Conservation (phyloP, 495 filamentous ascomycete genomes). For the Penicillium taxi region DNA sequence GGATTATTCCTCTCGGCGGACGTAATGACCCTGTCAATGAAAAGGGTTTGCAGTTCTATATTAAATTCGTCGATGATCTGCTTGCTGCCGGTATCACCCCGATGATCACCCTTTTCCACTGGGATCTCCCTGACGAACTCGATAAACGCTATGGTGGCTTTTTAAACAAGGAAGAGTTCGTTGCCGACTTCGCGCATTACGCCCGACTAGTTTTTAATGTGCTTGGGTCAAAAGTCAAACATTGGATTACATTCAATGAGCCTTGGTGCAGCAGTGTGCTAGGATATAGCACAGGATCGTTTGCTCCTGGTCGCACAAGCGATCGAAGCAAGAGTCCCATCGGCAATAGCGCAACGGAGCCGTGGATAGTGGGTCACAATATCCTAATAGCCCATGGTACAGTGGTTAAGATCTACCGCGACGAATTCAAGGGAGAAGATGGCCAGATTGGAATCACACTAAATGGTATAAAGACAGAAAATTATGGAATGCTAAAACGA, state of each 20-base stretch:
- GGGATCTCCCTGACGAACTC: slow-evolving; percentile 46
- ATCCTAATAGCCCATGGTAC: slow-evolving; percentile 43
- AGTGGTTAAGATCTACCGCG: slow-evolving; percentile 45
- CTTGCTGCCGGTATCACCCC: slow-evolving; percentile 42
- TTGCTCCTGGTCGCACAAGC: slow-evolving; percentile 45
- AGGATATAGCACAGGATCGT: slow-evolving; percentile 45
- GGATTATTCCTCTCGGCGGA: slow-evolving; percentile 57
- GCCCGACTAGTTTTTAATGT: slow-evolving; percentile 40
- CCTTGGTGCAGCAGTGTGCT: slow-evolving; percentile 45
- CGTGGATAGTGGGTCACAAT: slow-evolving; percentile 45
- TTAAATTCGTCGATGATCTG: slow-evolving; percentile 43
- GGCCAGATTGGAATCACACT: slow-evolving; percentile 49
- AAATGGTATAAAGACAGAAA: slow-evolving; percentile 42
- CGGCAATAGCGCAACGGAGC: slow-evolving; percentile 43
- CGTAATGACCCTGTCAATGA: slow-evolving; percentile 41
- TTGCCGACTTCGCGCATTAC: slow-evolving; percentile 44
- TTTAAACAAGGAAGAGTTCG: slow-evolving; percentile 46
- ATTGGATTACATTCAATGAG: slow-evolving; percentile 53
- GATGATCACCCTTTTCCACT: slow-evolving; percentile 47
- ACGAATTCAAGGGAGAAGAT: slow-evolving; percentile 41
- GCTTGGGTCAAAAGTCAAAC: slow-evolving; percentile 42
- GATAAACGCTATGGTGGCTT: slow-evolving; percentile 45
- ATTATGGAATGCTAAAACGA: too few species aligned
- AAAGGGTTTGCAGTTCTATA: slow-evolving; percentile 42
- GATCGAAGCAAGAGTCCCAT: slow-evolving; percentile 40